These are phyloP conservation scores for Monosporozyma aerobia DNA, from an alignment of 805 yeast species.

Conservation along the genomic window DNA sequence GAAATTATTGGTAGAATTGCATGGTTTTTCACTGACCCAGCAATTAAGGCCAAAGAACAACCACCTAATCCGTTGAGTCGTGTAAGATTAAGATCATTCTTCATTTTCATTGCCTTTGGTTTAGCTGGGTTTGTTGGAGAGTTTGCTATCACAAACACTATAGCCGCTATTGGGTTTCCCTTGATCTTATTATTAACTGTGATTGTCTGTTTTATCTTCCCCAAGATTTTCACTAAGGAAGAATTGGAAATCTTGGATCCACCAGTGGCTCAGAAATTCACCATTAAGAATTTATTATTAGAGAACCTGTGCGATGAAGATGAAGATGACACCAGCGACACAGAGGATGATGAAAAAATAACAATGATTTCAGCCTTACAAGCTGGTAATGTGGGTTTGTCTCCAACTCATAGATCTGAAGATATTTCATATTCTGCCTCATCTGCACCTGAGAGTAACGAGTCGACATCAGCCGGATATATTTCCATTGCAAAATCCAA, in stretches of 20 bases:
- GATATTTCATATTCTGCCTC: neutral
- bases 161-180: conserved; percentile 92
- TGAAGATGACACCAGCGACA: neutral
- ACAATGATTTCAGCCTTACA: neutral
- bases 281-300: conserved; percentile 37
- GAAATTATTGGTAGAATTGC: conserved; percentile 53
- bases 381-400: neutral
- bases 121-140: conserved; percentile 68
- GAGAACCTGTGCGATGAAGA: conserved; percentile 11
- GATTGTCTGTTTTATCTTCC: conserved; percentile 54
- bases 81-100: conserved; percentile 32
- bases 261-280: conserved; percentile 48
- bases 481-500: neutral
- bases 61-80: conserved; percentile 25
- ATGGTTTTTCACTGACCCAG: conserved; percentile 49
- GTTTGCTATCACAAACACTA: conserved; percentile 75
- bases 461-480: neutral
- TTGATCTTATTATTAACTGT: conserved; percentile 64
- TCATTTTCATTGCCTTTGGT: conserved; percentile 48
- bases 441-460: neutral
- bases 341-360: neutral
- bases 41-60: conserved; percentile 13
- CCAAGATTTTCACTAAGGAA: conserved; percentile 47
- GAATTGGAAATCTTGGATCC: conserved; percentile 61
- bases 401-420: neutral